A percentile compares a stretch with the other conserved stretches of the same genome.
Conservation (phyloP, 2,329 filamentous ascomycete genomes). For the Delphinella strobiligena region DNA sequence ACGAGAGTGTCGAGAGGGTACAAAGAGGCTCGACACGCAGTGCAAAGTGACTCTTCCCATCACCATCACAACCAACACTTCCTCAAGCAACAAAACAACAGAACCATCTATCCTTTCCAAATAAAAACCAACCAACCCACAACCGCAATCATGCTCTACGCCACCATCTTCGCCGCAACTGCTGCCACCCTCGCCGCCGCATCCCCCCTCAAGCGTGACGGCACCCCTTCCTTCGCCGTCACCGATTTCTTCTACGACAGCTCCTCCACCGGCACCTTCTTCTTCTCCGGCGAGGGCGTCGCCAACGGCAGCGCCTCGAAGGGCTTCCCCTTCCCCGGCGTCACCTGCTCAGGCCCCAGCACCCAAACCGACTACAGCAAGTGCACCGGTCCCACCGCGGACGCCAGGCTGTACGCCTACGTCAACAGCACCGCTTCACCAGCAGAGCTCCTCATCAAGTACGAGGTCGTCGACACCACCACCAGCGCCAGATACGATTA, state of each 20-base stretch:
- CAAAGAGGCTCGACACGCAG: too few species aligned
- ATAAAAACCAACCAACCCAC: background rate
- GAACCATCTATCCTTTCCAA: background rate
- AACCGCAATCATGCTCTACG: background rate
- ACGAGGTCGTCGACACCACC: background rate
- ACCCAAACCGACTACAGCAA: background rate
- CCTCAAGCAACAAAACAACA: background rate
- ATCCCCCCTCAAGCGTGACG: background rate
- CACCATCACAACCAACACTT: background rate
- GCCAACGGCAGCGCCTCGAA: background rate
- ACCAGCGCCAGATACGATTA: background rate
- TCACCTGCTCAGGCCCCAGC: background rate
- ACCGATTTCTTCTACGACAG: background rate
- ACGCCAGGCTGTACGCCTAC: background rate
- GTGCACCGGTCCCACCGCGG: background rate
- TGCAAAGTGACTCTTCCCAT: too few species aligned
- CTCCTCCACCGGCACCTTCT: background rate
- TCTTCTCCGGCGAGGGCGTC: background rate
- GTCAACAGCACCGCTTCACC: background rate
- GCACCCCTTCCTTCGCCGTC: background rate
- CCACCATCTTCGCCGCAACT: background rate
- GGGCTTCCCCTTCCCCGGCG: background rate
- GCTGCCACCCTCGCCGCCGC: background rate
- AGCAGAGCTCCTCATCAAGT: background rate
- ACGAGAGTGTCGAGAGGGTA: too few species aligned